Base-by-base conservation (phyloP, 805 yeast species). In the Candida coquimbonensis region DNA sequence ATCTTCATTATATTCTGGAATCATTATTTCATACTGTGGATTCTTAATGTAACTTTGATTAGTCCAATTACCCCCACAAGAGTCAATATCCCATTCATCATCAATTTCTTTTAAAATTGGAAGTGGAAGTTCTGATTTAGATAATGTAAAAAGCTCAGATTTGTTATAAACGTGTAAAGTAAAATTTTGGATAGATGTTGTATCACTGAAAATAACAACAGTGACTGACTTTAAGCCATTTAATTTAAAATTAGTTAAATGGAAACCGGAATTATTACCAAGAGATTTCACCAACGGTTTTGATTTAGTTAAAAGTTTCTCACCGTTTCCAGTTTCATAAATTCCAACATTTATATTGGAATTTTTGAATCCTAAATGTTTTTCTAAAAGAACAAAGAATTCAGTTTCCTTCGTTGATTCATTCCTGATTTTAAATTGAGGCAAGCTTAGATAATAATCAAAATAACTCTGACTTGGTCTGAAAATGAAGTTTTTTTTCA, bases 41-140 rank as follows among this genome's bases (percentile, higher is more conserved):
- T 82, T 82, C 9, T 65, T 54, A 19, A 74, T 55, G 52, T 69
- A 82, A 0, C 73, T 60, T 7, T 72, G 64, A 24, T 64, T 47
- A 0, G 72, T 48, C 77, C 80, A 76, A 52, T 69, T 75, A 0
- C 88, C 87, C 3, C 86, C 87, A 39, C 72, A 60, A 14, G 59
- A 60, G 3, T 57, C 59, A 1, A 61, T 52, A 11, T 60, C 60
- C 87, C 87, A 82, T 25, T 56, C 55, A 17, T 70, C 81, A 1
- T 56, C 47, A 2, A 64, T 27, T 3, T 59, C 54, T 3, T 53
- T 45, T 1, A 47, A 39, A 24, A 54, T 42, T 5, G 59, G 43
- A 41, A 57, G 60, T 26, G 50, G 49, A n/a, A 53, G 53, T 9
- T 45, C 49, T 3, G 81, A 70, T 47, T 64, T 71, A 11, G 16